Evolutionary conservation across 345 rosid genomes (phyloP).

Genomic region (Turritis glabra): DNA sequence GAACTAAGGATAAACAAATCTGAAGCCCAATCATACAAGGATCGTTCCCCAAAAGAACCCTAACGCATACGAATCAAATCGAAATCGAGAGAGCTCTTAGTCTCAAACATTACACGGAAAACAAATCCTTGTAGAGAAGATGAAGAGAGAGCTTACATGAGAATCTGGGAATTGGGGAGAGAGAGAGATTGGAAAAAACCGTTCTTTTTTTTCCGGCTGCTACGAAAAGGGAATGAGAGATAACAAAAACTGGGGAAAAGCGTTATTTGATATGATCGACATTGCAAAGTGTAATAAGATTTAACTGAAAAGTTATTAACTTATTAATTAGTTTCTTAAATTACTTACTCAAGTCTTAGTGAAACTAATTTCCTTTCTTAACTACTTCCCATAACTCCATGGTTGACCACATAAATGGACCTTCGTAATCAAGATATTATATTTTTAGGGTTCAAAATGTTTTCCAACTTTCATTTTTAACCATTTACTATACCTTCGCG

Average conservation of each 20-base stretch:
- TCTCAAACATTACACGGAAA: neutral
- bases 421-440: too few relatives aligned
- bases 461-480: too few relatives aligned
- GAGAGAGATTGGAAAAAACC: neutral
- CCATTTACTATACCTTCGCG: too few relatives aligned
- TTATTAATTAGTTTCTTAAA: too few relatives aligned
- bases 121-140: neutral
- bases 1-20: neutral
- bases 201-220: neutral
- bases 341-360: neutral
- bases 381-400: too few relatives aligned
- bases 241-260: neutral
- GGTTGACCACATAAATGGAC: too few relatives aligned
- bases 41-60: neutral
- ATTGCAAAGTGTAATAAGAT: neutral
- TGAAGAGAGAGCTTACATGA: constrained; percentile 28
- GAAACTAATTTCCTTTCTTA: too few relatives aligned
- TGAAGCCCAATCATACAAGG: neutral
- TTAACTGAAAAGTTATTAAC: neutral
- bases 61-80: constrained; percentile 1
- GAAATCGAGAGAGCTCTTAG: neutral
- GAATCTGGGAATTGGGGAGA: constrained; percentile 10
- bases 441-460: too few relatives aligned
- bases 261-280: neutral
- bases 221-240: neutral